These are phyloP conservation scores for Ustilago cynodontis DNA, from an alignment of 1,284 basidiomycete genomes.

Conservation along the genomic window DNA sequence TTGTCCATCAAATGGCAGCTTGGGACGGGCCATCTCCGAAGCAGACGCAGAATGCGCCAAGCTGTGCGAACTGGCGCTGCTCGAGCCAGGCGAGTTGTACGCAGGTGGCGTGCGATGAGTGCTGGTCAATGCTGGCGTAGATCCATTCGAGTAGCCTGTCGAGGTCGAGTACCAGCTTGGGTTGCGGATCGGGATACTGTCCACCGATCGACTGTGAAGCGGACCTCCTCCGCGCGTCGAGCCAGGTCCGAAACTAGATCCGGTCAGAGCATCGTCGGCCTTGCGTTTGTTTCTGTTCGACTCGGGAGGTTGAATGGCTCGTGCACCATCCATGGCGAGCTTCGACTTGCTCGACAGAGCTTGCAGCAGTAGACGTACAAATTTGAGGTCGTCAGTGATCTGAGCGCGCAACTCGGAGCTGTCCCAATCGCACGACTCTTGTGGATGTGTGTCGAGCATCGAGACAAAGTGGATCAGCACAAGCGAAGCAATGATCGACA, in stretches of 20 bases:
- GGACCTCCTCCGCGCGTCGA: conserved; percentile 26
- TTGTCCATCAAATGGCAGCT: conserved; percentile 38
- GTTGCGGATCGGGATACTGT: conserved; percentile 34
- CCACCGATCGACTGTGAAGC: conserved; percentile 36
- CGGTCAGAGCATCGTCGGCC: conserved; percentile 35
- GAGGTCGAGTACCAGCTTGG: conserved; percentile 42
- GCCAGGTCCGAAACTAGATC: conserved; percentile 10
- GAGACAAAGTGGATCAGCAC: conserved; percentile 61
- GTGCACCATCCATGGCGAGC: conserved; percentile 53
- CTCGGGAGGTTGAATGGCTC: conserved; percentile 56
- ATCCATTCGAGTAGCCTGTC: conserved; percentile 39
- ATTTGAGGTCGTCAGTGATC: conserved; percentile 62
- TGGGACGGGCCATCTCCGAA: conserved; percentile 27
- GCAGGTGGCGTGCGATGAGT: conserved; percentile 34
- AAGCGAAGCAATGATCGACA: conserved; percentile 56
- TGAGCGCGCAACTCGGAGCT: conserved; percentile 51
- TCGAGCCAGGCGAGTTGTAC: conserved; percentile 43
- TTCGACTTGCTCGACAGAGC: conserved; percentile 55
- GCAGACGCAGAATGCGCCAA: conserved; percentile 40
- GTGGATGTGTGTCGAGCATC: conserved; percentile 57
- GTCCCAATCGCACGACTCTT: conserved; percentile 54
- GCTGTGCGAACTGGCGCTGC: conserved; percentile 44
- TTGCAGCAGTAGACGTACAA: conserved; percentile 56
- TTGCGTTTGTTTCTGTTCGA: conserved; percentile 43
- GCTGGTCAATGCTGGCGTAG: conserved; percentile 24